Percentiles rank a stretch among this genome's conserved stretches.
phyloP scores from a whole-genome alignment of 495 filamentous ascomycete species.

The Neurospora sp. region DNA sequence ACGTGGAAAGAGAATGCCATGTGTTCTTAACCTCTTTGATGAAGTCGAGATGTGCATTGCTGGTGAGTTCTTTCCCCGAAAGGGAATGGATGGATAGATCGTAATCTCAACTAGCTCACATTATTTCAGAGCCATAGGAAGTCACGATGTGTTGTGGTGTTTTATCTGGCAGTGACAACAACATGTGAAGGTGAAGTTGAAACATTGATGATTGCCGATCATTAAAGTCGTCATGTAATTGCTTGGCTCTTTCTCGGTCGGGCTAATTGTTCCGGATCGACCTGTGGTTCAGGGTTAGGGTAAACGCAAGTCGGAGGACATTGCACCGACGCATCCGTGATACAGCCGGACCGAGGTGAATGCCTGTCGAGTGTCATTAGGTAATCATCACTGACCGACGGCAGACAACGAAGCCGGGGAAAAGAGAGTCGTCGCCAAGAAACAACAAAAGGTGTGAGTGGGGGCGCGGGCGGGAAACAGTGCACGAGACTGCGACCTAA shows the following conservation, averaged over 20 bases:
- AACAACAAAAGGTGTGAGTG: not conserved
- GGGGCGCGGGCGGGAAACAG: not conserved
- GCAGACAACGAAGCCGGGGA: too few species aligned
- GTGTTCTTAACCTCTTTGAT: too few species aligned
- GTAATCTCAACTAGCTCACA: not conserved
- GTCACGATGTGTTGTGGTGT: not conserved
- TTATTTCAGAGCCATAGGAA: not conserved
- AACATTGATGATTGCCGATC: not conserved
- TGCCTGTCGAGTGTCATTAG: not conserved
- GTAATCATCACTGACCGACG: not conserved
- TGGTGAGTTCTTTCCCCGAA: too few species aligned
- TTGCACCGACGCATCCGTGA: not conserved
- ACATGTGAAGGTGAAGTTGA: not conserved
- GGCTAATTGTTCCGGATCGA: not conserved
- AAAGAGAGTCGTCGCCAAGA: too few species aligned
- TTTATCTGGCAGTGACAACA: not conserved
- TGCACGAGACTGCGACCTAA: not conserved
- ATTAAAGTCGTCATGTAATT: not conserved
- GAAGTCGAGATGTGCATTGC: too few species aligned
- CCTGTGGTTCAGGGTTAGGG: not conserved
- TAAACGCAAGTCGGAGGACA: not conserved
- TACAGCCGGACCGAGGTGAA: not conserved
- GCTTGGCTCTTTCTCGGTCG: not conserved
- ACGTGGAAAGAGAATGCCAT: too few species aligned
- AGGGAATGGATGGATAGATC: not conserved